phyloP scores from a whole-genome alignment of 805 yeast genomes.

The Saccharomycopsis sp. region DNA sequence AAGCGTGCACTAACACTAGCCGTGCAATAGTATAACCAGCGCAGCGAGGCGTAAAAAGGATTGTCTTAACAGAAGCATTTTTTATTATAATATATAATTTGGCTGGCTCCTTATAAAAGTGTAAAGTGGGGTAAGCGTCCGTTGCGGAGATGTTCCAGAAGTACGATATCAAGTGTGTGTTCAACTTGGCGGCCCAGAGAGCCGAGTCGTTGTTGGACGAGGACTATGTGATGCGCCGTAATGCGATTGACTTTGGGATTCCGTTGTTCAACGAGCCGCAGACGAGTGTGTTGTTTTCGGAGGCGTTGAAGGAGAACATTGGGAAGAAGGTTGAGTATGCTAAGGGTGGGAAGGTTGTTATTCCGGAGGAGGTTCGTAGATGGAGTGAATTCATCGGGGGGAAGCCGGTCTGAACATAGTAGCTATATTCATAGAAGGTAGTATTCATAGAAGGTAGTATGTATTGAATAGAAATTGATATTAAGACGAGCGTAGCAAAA shows the following conservation, averaged over 20 bases:
- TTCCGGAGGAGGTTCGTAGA: conserved; percentile 83
- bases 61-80: too few relatives aligned
- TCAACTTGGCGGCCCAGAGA: conserved; percentile 85
- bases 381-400: conserved; percentile 98
- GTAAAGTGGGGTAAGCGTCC: conserved; percentile 89
- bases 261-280: conserved; percentile 96
- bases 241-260: conserved; percentile 95
- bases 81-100: too few relatives aligned
- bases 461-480: too few relatives aligned
- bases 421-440: too few relatives aligned
- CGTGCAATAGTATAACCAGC: too few relatives aligned
- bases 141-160: conserved; percentile 89
- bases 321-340: conserved; percentile 33
- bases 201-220: conserved; percentile 81
- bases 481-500: too few relatives aligned
- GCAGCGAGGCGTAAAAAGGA: too few relatives aligned
- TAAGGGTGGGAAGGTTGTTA: conserved; percentile 33
- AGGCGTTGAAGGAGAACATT: conserved; percentile 69
- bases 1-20: too few relatives aligned
- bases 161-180: conserved; percentile 77
- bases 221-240: conserved; percentile 97
- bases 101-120: too few relatives aligned
- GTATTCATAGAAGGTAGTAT: too few relatives aligned
- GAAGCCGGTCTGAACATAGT: conserved; percentile 32
- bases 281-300: conserved; percentile 81